Conservation (phyloP, 345 rosid genomes). For the Jatropha curcas region DNA sequence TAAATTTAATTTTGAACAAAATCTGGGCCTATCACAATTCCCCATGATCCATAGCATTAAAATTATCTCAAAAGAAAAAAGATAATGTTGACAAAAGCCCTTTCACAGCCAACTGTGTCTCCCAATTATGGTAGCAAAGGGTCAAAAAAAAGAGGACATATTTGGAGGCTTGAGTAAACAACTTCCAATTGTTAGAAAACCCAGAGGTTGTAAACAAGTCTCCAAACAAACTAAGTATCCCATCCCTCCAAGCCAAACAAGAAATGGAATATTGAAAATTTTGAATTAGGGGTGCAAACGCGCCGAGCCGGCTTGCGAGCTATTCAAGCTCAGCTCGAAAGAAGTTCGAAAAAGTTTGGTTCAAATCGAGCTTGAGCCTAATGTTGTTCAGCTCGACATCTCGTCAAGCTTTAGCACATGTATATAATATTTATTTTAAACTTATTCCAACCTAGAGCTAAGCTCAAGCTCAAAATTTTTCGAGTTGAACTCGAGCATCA, state of each 20-base stretch:
- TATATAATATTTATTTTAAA: too few relatives aligned
- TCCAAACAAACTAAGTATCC: neutral
- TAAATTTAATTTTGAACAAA: neutral
- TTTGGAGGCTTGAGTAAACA: neutral
- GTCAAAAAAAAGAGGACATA: neutral
- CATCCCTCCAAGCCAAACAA: neutral
- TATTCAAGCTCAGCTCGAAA: too few relatives aligned
- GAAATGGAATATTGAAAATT: neutral
- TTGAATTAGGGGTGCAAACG: too few relatives aligned
- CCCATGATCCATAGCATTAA: neutral
- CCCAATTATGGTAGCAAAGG: neutral
- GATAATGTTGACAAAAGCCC: neutral
- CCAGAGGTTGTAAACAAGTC: neutral
- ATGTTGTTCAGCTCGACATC: too few relatives aligned
- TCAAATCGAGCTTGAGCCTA: too few relatives aligned
- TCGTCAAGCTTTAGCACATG: too few relatives aligned
- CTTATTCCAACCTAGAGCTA: too few relatives aligned
- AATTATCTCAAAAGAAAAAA: neutral
- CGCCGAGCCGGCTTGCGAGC: too few relatives aligned
- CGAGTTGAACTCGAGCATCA: too few relatives aligned
- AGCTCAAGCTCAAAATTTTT: too few relatives aligned
- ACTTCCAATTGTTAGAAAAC: neutral
- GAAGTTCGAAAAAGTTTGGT: too few relatives aligned
- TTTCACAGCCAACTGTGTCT: neutral
- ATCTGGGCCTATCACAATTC: neutral